Base-by-base conservation (phyloP, 306 rosid species). In the Cucurbita argyrosperma region DNA sequence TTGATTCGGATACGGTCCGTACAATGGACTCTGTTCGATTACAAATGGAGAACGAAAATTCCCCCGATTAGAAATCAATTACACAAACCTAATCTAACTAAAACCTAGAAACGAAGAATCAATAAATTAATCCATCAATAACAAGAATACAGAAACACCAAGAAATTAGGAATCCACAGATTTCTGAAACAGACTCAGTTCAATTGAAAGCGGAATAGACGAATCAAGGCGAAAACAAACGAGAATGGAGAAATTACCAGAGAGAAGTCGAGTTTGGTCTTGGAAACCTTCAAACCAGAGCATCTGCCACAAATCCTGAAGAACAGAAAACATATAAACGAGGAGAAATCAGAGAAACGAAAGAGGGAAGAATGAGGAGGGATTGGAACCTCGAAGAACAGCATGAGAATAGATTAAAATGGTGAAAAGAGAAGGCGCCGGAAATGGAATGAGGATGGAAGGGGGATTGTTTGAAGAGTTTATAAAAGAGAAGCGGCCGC, bases 251-350 rank as follows among this genome's bases (percentile, higher is more conserved):
- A 40, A 77, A 58, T 5, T 86, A 94, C 99, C 95, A 61, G 94
- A 72, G 38, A 57, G 62, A 74, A 46, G 38, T n/a, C 40, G 81
- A 76, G 79, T 6, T 19, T 80, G 81, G 6, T 23, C 79, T 4
- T 43, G 16, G 53, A 85, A 66, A 7, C 59, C 87, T 14, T 79
- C 68, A 71, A 80, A 75, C 38, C 2, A 74, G 83, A 91, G 78
- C 55, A 88, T 72, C 40, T 78, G 81, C 96, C 84, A 85, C n/a
- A 91, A 60, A 87, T 89, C 96, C 99, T 91, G 14, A 58, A 45
- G 57, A 1, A 49, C 5, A 0, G 26, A 54, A 0, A 67, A 5
- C 53, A 49, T 30, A 30, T 30, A 30, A 30, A 30, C 3, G 35
- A 30, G 35, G 35, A 30, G 35, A 30, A 30, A 30, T 30, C 35